phyloP scores from a whole-genome alignment of 257 asterid species.

The Henckelia pumila region DNA sequence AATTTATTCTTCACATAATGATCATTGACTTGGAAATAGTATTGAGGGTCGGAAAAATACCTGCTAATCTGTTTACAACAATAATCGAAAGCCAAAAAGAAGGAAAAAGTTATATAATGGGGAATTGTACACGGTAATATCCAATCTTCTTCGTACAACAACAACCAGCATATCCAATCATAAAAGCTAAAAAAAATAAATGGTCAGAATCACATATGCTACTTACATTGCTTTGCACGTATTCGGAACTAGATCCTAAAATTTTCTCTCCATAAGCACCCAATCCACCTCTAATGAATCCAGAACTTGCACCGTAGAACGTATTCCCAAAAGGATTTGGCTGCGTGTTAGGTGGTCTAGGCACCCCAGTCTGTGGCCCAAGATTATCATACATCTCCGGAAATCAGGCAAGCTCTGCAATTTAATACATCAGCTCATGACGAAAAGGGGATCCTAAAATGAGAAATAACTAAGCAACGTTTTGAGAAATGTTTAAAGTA shows the following conservation, averaged over 20 bases:
- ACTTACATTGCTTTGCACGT: conserved; percentile 56
- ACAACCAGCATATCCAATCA: conserved; percentile 1
- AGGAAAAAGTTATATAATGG: background rate
- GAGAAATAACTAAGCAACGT: background rate
- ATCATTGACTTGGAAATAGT: conserved; percentile 60
- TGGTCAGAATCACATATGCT: background rate
- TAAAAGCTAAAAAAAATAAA: conserved; percentile 11
- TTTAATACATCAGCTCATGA: background rate
- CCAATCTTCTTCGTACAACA: conserved; percentile 3
- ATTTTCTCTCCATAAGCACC: conserved; percentile 59
- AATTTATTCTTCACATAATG: conserved; percentile 57
- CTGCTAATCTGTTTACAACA: conserved; percentile 43
- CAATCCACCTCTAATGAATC: conserved; percentile 47
- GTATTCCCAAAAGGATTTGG: conserved; percentile 47
- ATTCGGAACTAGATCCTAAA: conserved; percentile 54
- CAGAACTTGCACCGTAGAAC: conserved; percentile 46
- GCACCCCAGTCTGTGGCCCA: conserved; percentile 40
- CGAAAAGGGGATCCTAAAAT: background rate
- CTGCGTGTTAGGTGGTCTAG: conserved; percentile 38
- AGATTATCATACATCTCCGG: conserved; percentile 46
- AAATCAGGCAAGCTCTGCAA: conserved; percentile 23
- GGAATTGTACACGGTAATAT: background rate
- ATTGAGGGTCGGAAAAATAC: conserved; percentile 55
- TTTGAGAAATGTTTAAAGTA: background rate
- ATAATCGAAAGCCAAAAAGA: conserved; percentile 10